Evolutionary conservation across 2,329 filamentous ascomycete species (phyloP), one percentile per base, ranked within the genome.

Genomic region (Claviceps fusiformis): DNA sequence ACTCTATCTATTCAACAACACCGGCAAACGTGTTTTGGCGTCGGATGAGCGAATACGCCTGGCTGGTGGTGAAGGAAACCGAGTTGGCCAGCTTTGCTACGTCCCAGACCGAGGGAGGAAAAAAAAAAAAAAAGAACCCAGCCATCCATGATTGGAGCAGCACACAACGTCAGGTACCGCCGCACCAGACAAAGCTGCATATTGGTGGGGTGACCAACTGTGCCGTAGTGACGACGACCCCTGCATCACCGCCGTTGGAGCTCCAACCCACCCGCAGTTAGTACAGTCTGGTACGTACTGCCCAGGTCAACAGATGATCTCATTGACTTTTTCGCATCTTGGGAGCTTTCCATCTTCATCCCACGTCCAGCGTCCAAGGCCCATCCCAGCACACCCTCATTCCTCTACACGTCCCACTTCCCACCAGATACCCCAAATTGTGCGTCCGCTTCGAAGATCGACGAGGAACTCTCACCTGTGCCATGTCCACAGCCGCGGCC

Each of bases 401-500:
- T 50, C 19, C 19, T n/a, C n/a, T n/a, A n/a, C n/a, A 24, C 3
- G 7, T 31, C 17, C 10, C 37, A 2, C 15, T 6, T 27, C 6
- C 44, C 31, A 33, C 9, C 31, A 35, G 4, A n/a, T 11, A 31
- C 50, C 13, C 3, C 37, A 24, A 31, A 10, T 9, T 15, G 17
- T 27, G 35, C 35, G 11, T 27, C 35, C 29, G 49, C 49, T 29
- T n/a, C 35, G 48, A 6, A 19, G 41, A 50, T 17, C 45, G 13
- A 19, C 11, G 8, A 50, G 19, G 13, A 15, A 27, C n/a, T n/a
- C n/a, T n/a, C n/a, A n/a, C n/a, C n/a, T 27, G n/a, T 54, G 19
- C 67, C 70, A 80, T 82, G 70, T 72, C 77, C 54, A 75, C 78
- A 60, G 77, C 78, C 60, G 48, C 54, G 35, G 19, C 33, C 13